A percentile compares a stretch with the other conserved stretches of the same genome.
phyloP scores from a whole-genome alignment of 2,329 filamentous ascomycete species.

The Graphilbum fragrans region DNA sequence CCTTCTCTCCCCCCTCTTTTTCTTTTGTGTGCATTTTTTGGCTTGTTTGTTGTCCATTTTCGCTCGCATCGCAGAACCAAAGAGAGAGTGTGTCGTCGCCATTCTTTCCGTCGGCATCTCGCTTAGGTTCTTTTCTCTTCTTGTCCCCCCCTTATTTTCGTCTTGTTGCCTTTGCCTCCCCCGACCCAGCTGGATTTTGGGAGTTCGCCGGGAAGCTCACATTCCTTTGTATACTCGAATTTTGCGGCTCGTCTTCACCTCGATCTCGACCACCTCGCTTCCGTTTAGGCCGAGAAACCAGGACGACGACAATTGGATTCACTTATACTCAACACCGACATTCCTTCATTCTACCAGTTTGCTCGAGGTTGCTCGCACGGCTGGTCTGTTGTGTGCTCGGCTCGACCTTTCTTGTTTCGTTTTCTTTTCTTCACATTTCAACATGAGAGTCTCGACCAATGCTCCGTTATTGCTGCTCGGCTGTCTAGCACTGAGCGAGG shows the following conservation, averaged over 20 bases:
- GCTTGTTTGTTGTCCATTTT: neutral
- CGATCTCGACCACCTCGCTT: no score
- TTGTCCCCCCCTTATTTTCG: neutral
- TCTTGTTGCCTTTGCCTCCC: neutral
- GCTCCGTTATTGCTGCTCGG: slow-evolving; percentile 14
- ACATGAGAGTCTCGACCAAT: slow-evolving; percentile 14
- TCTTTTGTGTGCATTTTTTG: neutral
- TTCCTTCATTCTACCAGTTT: no score
- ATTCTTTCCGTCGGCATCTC: neutral
- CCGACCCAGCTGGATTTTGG: slow-evolving; percentile 1
- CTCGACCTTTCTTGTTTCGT: neutral
- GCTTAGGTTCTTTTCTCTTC: neutral
- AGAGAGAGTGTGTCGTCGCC: neutral
- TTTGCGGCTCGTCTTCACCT: no score
- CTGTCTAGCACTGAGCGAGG: slow-evolving; percentile 15
- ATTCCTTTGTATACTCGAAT: no score
- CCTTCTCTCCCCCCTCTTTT: neutral
- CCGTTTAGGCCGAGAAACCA: no score
- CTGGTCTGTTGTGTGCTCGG: slow-evolving; percentile 6
- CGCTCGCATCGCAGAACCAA: neutral
- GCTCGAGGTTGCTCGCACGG: slow-evolving; percentile 3
- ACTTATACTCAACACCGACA: no score
- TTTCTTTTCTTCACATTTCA: slow-evolving; percentile 4
- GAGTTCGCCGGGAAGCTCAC: neutral
- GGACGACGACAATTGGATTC: no score